A percentile compares a stretch with the other conserved stretches of the same genome.
These are phyloP conservation scores for Lactarius hatsudake DNA, from an alignment of 768 basidiomycete genomes.

Conservation along the genomic window DNA sequence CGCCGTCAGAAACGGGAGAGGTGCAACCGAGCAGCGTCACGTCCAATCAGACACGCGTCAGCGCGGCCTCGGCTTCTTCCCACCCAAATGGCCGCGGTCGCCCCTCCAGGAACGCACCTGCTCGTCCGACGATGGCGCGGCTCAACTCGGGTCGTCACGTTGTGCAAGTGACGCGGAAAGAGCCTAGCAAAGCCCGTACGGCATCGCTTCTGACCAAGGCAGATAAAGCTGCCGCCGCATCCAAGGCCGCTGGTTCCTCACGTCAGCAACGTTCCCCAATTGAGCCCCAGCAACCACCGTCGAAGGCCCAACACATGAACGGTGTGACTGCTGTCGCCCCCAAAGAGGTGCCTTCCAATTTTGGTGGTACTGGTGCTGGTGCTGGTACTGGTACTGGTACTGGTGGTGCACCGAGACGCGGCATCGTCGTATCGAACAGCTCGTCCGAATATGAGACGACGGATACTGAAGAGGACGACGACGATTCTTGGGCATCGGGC, in stretches of 20 bases:
- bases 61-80: constrained; percentile 33
- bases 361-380: background rate
- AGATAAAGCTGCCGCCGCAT: constrained; percentile 2
- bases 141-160: constrained; percentile 24
- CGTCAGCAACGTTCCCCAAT: constrained; percentile 15
- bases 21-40: constrained; percentile 36
- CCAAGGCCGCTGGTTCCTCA: constrained; percentile 17
- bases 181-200: constrained; percentile 1
- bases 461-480: constrained; percentile 50
- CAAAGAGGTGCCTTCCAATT: constrained; percentile 15
- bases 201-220: background rate
- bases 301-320: constrained; percentile 27
- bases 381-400: background rate
- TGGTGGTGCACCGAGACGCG: constrained; percentile 25
- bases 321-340: constrained; percentile 25
- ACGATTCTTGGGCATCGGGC: constrained; percentile 60
- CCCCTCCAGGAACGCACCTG: constrained; percentile 21
- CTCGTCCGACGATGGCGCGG: constrained; percentile 20
- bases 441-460: constrained; percentile 54
- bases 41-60: constrained; percentile 35
- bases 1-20: constrained; percentile 34
- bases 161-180: constrained; percentile 15
- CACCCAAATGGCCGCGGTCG: constrained; percentile 29
- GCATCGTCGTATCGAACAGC: constrained; percentile 45
- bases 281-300: constrained; percentile 9